Evolutionary conservation across 2,329 filamentous ascomycete genomes (phyloP).

Genomic region (Alternaria tenuissima): DNA sequence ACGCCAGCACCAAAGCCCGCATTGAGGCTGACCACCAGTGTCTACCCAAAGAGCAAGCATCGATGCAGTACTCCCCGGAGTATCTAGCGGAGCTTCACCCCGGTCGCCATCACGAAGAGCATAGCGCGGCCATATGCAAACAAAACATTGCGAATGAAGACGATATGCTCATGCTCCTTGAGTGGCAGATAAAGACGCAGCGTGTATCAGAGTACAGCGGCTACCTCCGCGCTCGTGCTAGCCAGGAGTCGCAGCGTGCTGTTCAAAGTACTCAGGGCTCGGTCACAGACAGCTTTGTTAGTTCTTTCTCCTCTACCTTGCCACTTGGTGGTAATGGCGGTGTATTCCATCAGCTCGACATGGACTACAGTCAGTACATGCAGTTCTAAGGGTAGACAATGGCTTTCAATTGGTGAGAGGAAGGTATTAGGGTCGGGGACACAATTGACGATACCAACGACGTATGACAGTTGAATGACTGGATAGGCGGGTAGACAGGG

Average conservation of each 20-base stretch:
- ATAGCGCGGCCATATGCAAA: not conserved
- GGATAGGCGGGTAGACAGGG: not conserved
- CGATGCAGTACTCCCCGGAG: not conserved
- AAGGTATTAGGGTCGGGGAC: not conserved
- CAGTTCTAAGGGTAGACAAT: not conserved
- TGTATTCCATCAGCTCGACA: not conserved
- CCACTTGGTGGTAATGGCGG: not conserved
- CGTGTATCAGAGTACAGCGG: slow-evolving; percentile 32
- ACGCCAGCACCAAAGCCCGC: not conserved
- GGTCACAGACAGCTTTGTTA: not conserved
- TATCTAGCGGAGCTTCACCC: not conserved
- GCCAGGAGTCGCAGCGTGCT: slow-evolving; percentile 14
- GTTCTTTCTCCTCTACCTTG: not conserved
- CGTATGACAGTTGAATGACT: not conserved
- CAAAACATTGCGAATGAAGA: not conserved
- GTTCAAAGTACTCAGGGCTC: slow-evolving; percentile 6
- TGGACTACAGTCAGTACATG: not conserved
- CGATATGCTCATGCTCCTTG: slow-evolving; percentile 6
- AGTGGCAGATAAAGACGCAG: slow-evolving; percentile 30
- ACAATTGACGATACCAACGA: not conserved
- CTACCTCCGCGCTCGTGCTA: slow-evolving; percentile 30
- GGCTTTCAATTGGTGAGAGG: not conserved
- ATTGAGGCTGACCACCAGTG: not conserved
- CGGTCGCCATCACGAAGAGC: not conserved
- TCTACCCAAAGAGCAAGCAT: not conserved